Evolutionary conservation across 1,284 basidiomycete species (phyloP), one percentile per base, ranked within the genome.

Genomic region (Thelephora terrestris): DNA sequence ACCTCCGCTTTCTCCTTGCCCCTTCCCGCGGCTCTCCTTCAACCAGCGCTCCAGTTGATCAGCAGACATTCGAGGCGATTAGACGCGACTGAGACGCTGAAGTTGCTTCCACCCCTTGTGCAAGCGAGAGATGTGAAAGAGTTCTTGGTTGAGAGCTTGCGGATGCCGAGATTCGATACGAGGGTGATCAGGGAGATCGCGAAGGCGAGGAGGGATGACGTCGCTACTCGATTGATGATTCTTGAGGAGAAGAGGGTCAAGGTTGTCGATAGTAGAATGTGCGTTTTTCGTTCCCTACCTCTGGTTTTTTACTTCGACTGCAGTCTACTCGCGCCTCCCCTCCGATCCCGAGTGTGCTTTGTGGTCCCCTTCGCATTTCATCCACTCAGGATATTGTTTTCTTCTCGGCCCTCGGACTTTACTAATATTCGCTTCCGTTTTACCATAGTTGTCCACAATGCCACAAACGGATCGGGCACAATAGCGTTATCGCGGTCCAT

Each of bases 401-500:
- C 29, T 14, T 32, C 34, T 14, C 23, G 32, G 14, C 9, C 18
- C n/a, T 21, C 29, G n/a, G 34, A n/a, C 21, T 17, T 27, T 21
- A 4, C 12, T 24, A n/a, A 17, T 45, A 14, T 16, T 36, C 29
- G 18, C 14, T 10, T 25, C 9, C 39, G 14, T n/a, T 45, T 44
- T 37, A 36, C 42, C 34, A 48, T 53, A 95, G 92, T 65, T 98
- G 96, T 60, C 92, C 92, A 0, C 86, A 92, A 61, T 99, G 95
- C 64, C 87, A 94, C 62, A 98, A 98, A 61, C 79, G 94, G 18
- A 71, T 99, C 24, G 96, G 96, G 1, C 87, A 85, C 29, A 32
- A 32, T 56, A 94, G 90, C 52, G 93, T 96, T 35, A 92, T 99
- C 57, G 91, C 94, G 1, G 91, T 98, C 0, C 93, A 95, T 70